Percentiles rank a stretch among this genome's conserved stretches.
Evolutionary conservation across 2,329 filamentous ascomycete species (phyloP).

Genomic region (Dichotomopilus funicola): DNA sequence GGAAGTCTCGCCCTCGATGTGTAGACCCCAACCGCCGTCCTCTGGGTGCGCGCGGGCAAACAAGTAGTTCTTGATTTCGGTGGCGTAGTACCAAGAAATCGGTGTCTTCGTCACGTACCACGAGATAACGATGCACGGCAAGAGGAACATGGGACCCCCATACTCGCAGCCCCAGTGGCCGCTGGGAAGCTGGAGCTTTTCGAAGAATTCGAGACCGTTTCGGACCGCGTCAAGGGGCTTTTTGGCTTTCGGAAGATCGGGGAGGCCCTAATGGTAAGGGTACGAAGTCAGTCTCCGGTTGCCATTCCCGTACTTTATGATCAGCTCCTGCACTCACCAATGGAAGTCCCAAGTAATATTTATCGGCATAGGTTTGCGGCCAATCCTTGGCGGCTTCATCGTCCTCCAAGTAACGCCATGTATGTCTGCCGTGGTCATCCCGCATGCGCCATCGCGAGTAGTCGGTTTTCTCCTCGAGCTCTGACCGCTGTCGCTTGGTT

Average conservation of each 20-base stretch:
- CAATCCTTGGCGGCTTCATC: constrained; percentile 63
- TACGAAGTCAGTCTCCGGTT: constrained; percentile 1
- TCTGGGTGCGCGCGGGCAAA: constrained; percentile 76
- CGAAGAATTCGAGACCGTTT: constrained; percentile 85
- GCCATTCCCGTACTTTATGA: not conserved
- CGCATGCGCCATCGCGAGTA: constrained; percentile 75
- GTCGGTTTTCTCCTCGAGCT: constrained; percentile 61
- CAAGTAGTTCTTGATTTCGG: constrained; percentile 88
- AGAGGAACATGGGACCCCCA: constrained; percentile 91
- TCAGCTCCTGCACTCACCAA: constrained; percentile 47
- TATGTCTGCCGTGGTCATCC: constrained; percentile 78
- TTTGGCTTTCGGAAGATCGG: constrained; percentile 61
- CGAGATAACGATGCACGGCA: constrained; percentile 76
- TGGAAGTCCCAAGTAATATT: constrained; percentile 75
- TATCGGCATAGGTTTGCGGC: constrained; percentile 87
- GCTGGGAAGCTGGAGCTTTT: constrained; percentile 76
- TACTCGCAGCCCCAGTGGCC: constrained; percentile 98
- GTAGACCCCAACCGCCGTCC: constrained; percentile 95
- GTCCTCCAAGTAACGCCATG: constrained; percentile 86
- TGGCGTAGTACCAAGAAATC: constrained; percentile 71
- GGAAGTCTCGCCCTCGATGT: constrained; percentile 88
- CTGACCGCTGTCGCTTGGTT: constrained; percentile 41
- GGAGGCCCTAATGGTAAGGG: constrained; percentile 54
- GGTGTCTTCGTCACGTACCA: constrained; percentile 88
- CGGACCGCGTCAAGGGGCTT: constrained; percentile 69